These are phyloP conservation scores for Pseudocercospora eumusae DNA, from an alignment of 2,329 filamentous ascomycete genomes.

Conservation along the genomic window DNA sequence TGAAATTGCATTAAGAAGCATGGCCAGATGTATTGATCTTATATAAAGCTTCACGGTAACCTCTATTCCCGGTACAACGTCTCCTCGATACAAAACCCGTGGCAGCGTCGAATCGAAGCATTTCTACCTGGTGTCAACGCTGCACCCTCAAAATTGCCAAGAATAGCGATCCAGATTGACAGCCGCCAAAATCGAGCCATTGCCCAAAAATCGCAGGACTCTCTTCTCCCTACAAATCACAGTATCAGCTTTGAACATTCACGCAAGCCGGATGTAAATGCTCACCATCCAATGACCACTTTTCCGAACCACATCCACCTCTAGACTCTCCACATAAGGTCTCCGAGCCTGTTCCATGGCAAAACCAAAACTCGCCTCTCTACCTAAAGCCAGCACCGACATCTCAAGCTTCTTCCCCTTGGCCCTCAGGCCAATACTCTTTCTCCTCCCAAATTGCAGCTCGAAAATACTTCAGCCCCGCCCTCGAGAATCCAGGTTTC, in stretches of 20 bases:
- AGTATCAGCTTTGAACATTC: too few relatives aligned
- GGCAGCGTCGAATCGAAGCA: too few relatives aligned
- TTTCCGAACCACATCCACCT: conserved; percentile 41
- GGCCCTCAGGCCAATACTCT: conserved; percentile 42
- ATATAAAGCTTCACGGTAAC: too few relatives aligned
- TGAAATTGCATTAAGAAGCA: too few relatives aligned
- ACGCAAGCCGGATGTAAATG: too few relatives aligned
- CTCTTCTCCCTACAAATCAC: conserved; percentile 24
- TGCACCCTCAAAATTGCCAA: too few relatives aligned
- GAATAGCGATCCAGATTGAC: too few relatives aligned
- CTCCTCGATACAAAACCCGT: too few relatives aligned
- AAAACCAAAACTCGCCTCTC: conserved; percentile 41
- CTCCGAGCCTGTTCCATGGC: conserved; percentile 26
- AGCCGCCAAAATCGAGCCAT: conserved; percentile 1
- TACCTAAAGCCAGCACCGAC: conserved; percentile 41
- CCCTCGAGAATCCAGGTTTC: conserved; percentile 49
- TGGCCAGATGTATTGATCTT: too few relatives aligned
- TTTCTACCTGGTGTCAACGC: too few relatives aligned
- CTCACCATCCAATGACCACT: conserved; percentile 44
- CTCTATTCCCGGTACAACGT: too few relatives aligned
- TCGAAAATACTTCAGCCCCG: conserved; percentile 45
- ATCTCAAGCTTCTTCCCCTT: conserved; percentile 36
- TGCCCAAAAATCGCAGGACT: conserved; percentile 28
- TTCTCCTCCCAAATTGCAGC: conserved; percentile 40
- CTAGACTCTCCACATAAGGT: conserved; percentile 33